phyloP scores from a whole-genome alignment of 2,329 filamentous ascomycete species.

The Arthrobotrys conoides region DNA sequence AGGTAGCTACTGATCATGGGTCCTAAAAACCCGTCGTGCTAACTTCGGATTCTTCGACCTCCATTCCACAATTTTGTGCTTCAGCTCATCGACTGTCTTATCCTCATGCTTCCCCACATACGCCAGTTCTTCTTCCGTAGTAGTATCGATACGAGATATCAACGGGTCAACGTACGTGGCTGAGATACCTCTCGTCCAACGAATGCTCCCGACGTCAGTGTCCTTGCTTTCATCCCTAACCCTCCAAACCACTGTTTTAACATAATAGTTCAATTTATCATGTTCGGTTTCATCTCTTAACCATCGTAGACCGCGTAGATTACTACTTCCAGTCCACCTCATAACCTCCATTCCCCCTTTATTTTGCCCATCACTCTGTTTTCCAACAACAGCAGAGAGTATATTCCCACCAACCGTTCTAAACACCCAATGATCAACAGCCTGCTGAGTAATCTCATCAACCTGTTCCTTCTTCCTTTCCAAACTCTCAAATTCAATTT shows the following conservation, averaged over 20 bases:
- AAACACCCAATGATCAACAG: conserved; percentile 61
- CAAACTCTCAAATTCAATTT: conserved; percentile 70
- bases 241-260: conserved; percentile 67
- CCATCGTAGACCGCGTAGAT: conserved; percentile 67
- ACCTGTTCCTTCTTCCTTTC: conserved; percentile 69
- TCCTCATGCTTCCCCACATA: neutral
- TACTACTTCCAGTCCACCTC: conserved; percentile 70
- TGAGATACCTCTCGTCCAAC: neutral
- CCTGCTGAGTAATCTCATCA: conserved; percentile 68
- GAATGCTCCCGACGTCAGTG: no score
- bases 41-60: neutral
- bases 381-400: conserved; percentile 61
- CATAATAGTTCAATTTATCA: conserved; percentile 68
- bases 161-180: neutral
- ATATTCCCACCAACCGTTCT: neutral
- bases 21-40: neutral
- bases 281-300: conserved; percentile 68
- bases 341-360: conserved; percentile 64
- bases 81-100: neutral
- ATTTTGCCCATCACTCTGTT: conserved; percentile 66
- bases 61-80: neutral
- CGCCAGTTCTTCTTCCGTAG: neutral
- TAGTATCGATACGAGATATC: neutral
- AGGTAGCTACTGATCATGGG: no score
- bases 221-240: conserved; percentile 2